A percentile compares a stretch with the other conserved stretches of the same genome.
Conservation (phyloP, 768 basidiomycete genomes). For the Heimioporus sp. region DNA sequence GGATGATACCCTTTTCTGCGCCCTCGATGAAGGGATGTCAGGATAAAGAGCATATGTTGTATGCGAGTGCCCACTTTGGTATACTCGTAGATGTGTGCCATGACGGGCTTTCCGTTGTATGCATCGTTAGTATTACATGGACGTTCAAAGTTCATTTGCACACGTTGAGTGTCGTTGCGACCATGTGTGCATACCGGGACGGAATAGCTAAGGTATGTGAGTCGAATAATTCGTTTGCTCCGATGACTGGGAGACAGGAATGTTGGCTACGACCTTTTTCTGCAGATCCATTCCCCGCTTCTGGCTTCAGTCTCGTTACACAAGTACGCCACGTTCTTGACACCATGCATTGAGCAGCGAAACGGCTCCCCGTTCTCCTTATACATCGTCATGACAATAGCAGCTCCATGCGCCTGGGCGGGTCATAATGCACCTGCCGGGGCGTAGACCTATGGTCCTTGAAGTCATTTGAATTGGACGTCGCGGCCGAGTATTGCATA, state of each 20-base stretch:
- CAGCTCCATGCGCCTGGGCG: constrained; percentile 87
- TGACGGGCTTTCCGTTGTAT: constrained; percentile 82
- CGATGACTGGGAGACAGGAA: constrained; percentile 38
- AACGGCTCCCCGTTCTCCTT: constrained; percentile 92
- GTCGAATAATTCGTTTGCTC: neutral
- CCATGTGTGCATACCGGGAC: constrained; percentile 94
- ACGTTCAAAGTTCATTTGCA: constrained; percentile 76
- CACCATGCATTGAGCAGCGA: constrained; percentile 91
- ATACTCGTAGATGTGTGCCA: constrained; percentile 91
- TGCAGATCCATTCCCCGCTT: constrained; percentile 98
- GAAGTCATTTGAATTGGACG: constrained; percentile 95
- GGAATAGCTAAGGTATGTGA: constrained; percentile 77
- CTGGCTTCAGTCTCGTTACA: constrained; percentile 82
- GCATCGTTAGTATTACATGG: constrained; percentile 90
- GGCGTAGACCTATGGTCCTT: constrained; percentile 78
- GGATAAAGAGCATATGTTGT: neutral
- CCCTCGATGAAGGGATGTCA: constrained; percentile 51
- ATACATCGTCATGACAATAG: constrained; percentile 99
- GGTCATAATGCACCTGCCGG: constrained; percentile 86
- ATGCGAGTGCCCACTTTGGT: constrained; percentile 64
- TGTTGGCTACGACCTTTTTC: constrained; percentile 94
- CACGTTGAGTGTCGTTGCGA: constrained; percentile 82
- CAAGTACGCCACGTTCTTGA: constrained; percentile 88
- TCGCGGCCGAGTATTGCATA: constrained; percentile 95
- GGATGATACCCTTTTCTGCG: constrained; percentile 75